Base-by-base conservation (phyloP, 306 rosid species). In the Sindora glabra region DNA sequence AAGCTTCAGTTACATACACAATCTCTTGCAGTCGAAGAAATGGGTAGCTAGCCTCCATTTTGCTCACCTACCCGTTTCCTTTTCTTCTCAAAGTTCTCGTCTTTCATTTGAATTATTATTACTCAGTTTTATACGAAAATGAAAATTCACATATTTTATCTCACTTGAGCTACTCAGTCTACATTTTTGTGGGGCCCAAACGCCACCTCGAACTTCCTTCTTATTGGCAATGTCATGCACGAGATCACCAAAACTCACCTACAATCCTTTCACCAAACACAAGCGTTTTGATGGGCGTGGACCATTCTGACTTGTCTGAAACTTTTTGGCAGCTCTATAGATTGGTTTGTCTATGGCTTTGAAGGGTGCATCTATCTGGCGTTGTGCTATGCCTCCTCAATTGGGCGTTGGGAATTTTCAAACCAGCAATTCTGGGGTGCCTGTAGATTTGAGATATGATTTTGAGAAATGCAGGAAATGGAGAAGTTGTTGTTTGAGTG, bases 301-400 rank as follows among this genome's bases (percentile, higher is more conserved):
- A 32, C 44, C 67, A 48, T 26, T 25, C 32, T 65, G 60, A 41
- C 63, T 80, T 60, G 19, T 29, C 27, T 59, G 6, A 66, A 59
- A 25, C 21, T 52, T 38, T 49, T n/a, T 21, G 47, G 12, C 69
- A 74, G 66, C 46, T 60, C 49, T 33, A 29, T n/a, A 36, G 59
- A 18, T 69, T 56, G 59, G 54, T 18, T 44, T 58, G 17, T 13
- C 52, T 38, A 87, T 83, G 90, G 95, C 84, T 81, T 68, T 81
- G 9, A 78, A 68, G 27, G 48, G 51, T 48, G 51, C 58, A 12
- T 59, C 81, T 48, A 39, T 70, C 39, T 74, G 74, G 83, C 60
- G 62, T 72, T 63, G 58, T 44, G 55, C 62, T 75, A 72, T 67
- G 48, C 26, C 69, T 61, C 32, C 59, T 56, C 59, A 61, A 42